Base-by-base conservation (phyloP, 768 basidiomycete genomes). In the Mycena pura region DNA sequence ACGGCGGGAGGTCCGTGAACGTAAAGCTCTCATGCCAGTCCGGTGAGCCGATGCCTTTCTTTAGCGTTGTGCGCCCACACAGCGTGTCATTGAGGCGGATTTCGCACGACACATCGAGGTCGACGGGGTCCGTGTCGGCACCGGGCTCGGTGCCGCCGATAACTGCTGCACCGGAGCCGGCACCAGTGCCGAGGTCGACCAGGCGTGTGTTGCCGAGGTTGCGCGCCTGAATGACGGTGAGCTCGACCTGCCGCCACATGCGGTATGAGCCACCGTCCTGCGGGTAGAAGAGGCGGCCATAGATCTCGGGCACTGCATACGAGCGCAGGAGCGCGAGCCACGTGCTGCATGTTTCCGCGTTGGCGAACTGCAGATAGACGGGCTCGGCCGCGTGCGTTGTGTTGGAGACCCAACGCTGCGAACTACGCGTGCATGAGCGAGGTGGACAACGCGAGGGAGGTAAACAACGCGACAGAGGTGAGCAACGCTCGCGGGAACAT, bases 1-100 rank as follows among this genome's bases (percentile, higher is more conserved):
- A 93, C 0, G 91, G 90, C 17, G 93, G 92, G 25, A 95, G 75
- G 68, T 93, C 92, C 1, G 86, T 71, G 63, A 93, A 88, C 21
- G 76, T 71, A 71, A 96, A 95, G 39, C 69, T 78, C 75, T 96
- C 94, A 63, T 92, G 89, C 94, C 94, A 96, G 69, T 92, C 88
- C 0, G 89, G 86, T 40, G 82, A 82, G 34, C 84, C 86, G 53
- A 84, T 76, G 19, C 85, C 86, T 65, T 84, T 88, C 75, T 88
- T 89, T 56, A 88, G 80, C 2, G 90, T 89, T 2, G 93, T 93
- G 53, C 90, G 84, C 51, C 90, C 92, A 62, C 86, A 87, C 15
- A 91, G 73, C 22, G 80, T 80, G 65, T 82, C 81, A 65, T 92
- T 91, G 43, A 90, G 77, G 62, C 82, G 82, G n/a, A 96, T 80